Conservation (phyloP, 2,329 filamentous ascomycete species). For the Lachnellula suecica region DNA sequence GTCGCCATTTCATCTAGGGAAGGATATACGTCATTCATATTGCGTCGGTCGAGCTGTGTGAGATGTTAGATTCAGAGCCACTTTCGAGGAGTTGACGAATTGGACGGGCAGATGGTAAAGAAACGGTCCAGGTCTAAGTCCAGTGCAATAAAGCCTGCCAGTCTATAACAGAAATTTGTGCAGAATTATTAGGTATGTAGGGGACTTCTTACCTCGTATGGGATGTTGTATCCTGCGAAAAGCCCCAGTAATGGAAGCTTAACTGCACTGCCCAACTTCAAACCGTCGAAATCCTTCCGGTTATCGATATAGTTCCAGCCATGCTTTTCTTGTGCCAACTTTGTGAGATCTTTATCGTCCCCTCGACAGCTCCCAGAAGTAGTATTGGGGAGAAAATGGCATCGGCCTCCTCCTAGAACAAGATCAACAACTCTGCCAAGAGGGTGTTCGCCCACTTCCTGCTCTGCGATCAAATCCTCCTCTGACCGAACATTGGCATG, state of each 20-base stretch:
- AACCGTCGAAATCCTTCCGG: conserved; percentile 71
- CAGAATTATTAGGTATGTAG: neutral
- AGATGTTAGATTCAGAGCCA: neutral
- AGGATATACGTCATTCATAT: conserved; percentile 77
- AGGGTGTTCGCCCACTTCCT: conserved; percentile 86
- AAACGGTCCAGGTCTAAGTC: too few relatives aligned
- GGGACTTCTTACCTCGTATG: conserved; percentile 65
- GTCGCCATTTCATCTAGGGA: conserved; percentile 88
- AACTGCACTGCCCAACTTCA: conserved; percentile 65
- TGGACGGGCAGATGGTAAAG: too few relatives aligned
- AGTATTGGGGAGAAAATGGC: conserved; percentile 86
- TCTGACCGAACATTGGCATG: conserved; percentile 79
- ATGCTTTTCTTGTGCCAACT: conserved; percentile 68
- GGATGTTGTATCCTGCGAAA: conserved; percentile 79
- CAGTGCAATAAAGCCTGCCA: too few relatives aligned
- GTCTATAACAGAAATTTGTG: neutral
- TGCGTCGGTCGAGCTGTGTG: conserved; percentile 69
- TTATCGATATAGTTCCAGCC: conserved; percentile 79
- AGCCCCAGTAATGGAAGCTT: conserved; percentile 84
- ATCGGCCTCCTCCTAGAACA: conserved; percentile 89
- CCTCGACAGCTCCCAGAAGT: conserved; percentile 77
- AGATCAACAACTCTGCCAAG: conserved; percentile 87
- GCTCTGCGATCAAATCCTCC: conserved; percentile 88
- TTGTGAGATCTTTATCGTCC: conserved; percentile 75
- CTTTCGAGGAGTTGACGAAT: too few relatives aligned